Base-by-base conservation (phyloP, 495 filamentous ascomycete species). In the Cercophora samala region DNA sequence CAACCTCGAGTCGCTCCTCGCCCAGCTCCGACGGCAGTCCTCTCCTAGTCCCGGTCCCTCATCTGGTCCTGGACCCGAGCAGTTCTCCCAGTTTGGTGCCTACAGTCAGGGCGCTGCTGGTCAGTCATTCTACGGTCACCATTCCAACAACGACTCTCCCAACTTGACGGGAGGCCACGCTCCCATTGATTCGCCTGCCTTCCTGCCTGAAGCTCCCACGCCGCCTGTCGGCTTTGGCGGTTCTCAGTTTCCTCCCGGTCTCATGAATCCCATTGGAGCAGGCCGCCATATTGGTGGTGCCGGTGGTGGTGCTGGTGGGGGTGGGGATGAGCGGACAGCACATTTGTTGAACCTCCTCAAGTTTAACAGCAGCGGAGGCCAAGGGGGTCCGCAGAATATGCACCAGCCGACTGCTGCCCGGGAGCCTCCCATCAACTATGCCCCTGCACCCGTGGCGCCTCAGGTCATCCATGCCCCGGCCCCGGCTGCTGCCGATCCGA, bases 261-360 rank as follows among this genome's bases (percentile, higher is more conserved):
- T 77, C 65, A 73, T 82, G 64, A 76, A 76, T 19, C 73, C 75
- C n/a, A 80, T 82, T 58, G 76, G 74, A 60, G 75, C 74, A 19
- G 79, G 77, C 71, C 78, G 79, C 29, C 63, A 68, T 11, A 71
- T 68, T 58, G 74, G 79, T 66, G 72, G 79, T 70, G 82, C 86
- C 66, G 72, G 79, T 70, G 82, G 86, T 2, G 56, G 86, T 2
- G 56, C 29, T 17, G 70, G 37, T 8, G 70, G 79, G 69, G 70
- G 78, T 68, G 82, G 86, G 63, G 78, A 85, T 62, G 83, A 91
- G 32, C 74, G 87, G 81, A 80, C 88, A 83, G 62, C 87, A 78
- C 92, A 89, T 73, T 79, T 99, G 69, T 83, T 99, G 73, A 95
- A 90, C 72, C 84, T 99, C 53, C 85, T 99, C 60, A 93, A 93